Conservation (phyloP, 257 asterid species). For the Ocimum tenuiflorum region DNA sequence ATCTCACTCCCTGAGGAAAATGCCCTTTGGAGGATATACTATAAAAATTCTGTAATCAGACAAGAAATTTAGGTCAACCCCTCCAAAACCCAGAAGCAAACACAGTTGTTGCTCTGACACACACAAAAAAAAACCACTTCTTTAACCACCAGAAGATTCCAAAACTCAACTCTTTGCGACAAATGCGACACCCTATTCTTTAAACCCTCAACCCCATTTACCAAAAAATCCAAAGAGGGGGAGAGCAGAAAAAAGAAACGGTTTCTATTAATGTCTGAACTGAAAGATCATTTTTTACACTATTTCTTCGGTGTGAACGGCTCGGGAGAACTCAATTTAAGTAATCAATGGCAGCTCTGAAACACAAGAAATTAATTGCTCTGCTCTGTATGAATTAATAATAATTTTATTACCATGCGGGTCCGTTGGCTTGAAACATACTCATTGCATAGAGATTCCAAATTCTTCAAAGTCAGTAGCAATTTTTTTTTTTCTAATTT, state of each 20-base stretch:
- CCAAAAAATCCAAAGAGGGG: constrained; percentile 2
- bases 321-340: constrained; percentile 23
- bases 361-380: constrained; percentile 3
- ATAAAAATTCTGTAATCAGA: constrained; percentile 24
- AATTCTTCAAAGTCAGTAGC: constrained; percentile 15
- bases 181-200: constrained; percentile 22
- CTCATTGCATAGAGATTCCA: constrained; percentile 46
- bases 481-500: not conserved
- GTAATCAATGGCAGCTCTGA: constrained; percentile 46
- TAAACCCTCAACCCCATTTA: constrained; percentile 6
- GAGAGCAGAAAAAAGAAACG: not conserved
- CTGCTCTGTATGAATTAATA: too few relatives aligned
- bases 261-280: too few relatives aligned
- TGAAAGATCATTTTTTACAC: not conserved
- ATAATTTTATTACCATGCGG: constrained; percentile 22
- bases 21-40: not conserved
- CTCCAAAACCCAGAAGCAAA: constrained; percentile 31
- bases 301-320: not conserved
- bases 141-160: constrained; percentile 59
- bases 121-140: constrained; percentile 32
- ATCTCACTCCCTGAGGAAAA: constrained; percentile 37
- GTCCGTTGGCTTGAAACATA: constrained; percentile 42
- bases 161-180: constrained; percentile 40
- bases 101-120: constrained; percentile 44
- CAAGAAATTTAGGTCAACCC: constrained; percentile 64